Conservation (phyloP, 495 filamentous ascomycete genomes). For the Cairneyella variabilis region DNA sequence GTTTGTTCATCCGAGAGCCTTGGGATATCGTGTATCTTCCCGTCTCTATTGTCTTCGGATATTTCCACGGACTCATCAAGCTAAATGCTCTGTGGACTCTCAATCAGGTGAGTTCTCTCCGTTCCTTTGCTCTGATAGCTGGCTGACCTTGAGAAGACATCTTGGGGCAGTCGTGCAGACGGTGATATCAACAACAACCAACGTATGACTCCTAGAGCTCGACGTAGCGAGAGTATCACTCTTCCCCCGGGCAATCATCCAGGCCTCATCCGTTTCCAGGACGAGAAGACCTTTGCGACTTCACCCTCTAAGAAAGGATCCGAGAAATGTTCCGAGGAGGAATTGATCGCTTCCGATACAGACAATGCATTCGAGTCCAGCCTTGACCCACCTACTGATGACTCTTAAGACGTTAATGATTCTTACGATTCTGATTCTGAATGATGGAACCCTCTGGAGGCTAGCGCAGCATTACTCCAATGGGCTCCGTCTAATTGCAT, state of each 20-base stretch:
- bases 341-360: background rate
- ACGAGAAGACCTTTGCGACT: constrained; percentile 17
- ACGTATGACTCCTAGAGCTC: constrained; percentile 48
- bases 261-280: constrained; percentile 23
- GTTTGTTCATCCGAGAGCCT: constrained; percentile 68
- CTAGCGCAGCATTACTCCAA: constrained; percentile 29
- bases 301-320: background rate
- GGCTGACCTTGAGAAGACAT: constrained; percentile 43
- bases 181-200: constrained; percentile 59
- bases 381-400: constrained; percentile 6
- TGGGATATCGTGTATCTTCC: constrained; percentile 65
- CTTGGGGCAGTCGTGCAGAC: constrained; percentile 66
- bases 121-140: constrained; percentile 2
- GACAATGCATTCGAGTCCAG: constrained; percentile 12
- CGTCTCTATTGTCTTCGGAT: constrained; percentile 72
- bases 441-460: constrained; percentile 19
- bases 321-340: background rate
- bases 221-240: constrained; percentile 42
- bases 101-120: constrained; percentile 58
- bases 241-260: constrained; percentile 35
- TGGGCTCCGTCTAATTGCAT: constrained; percentile 1
- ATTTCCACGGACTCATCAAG: constrained; percentile 74
- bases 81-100: constrained; percentile 68
- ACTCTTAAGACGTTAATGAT: constrained; percentile 19
- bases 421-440: constrained; percentile 16